These are phyloP conservation scores for Alternaria burnsii DNA, from an alignment of 2,329 filamentous ascomycete genomes.

Conservation along the genomic window DNA sequence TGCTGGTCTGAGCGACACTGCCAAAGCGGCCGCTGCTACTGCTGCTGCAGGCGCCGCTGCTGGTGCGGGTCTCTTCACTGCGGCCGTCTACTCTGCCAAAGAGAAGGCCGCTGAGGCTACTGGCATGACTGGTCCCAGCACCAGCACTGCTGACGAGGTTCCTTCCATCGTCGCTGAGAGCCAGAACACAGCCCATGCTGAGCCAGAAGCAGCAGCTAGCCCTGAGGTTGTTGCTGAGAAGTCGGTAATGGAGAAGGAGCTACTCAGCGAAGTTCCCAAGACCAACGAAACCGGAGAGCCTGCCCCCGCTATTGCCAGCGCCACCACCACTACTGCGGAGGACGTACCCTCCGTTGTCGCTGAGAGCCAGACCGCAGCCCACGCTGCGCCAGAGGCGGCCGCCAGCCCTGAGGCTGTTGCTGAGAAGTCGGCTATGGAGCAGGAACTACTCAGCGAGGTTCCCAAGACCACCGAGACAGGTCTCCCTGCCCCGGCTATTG, in stretches of 20 bases:
- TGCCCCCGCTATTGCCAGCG: conserved; percentile 26
- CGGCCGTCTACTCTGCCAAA: conserved; percentile 42
- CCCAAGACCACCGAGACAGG: conserved; percentile 53
- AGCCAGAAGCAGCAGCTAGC: conserved; percentile 72
- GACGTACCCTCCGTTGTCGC: conserved; percentile 68
- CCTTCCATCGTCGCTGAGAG: conserved; percentile 74
- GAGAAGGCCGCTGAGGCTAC: conserved; percentile 49
- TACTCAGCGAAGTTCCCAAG: conserved; percentile 56
- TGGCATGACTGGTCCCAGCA: conserved; percentile 48
- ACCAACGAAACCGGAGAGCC: conserved; percentile 52
- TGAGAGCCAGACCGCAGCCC: conserved; percentile 73
- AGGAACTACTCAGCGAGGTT: conserved; percentile 65
- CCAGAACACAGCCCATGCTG: conserved; percentile 69
- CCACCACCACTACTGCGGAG: conserved; percentile 44
- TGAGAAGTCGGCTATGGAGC: conserved; percentile 75
- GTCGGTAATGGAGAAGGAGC: conserved; percentile 74
- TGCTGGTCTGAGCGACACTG: conserved; percentile 21
- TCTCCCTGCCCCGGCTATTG: conserved; percentile 41
- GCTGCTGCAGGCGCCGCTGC: conserved; percentile 52
- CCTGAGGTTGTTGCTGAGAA: conserved; percentile 74
- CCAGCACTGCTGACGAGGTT: conserved; percentile 48
- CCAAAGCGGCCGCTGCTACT: conserved; percentile 28
- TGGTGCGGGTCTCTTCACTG: conserved; percentile 51
- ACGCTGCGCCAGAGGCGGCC: conserved; percentile 70
- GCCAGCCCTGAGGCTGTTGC: conserved; percentile 69